Evolutionary conservation across 139 green algal genomes (phyloP).

Genomic region (Chlamydomonas eustigma): DNA sequence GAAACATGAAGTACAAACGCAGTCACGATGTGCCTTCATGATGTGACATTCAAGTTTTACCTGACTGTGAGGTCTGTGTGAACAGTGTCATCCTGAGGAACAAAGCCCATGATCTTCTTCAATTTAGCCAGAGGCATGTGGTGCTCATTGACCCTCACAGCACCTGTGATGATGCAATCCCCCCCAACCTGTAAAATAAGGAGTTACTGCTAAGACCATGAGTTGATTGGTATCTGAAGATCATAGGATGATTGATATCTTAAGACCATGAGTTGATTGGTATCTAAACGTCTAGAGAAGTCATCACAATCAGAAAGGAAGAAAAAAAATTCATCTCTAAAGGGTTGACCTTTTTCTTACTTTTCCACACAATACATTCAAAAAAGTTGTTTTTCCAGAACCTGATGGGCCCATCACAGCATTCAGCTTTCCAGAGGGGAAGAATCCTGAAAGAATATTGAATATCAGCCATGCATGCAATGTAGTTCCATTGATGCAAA

Average conservation of each 20-base stretch:
- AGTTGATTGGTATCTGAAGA: too few relatives aligned
- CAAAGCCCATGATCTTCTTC: conserved; percentile 58
- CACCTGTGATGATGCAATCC: conserved; percentile 10
- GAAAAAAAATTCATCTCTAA: neutral
- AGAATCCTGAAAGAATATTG: conserved; percentile 22
- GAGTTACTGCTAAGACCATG: too few relatives aligned
- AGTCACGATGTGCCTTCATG: neutral
- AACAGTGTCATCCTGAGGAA: conserved; percentile 81
- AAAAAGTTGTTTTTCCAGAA: conserved; percentile 48
- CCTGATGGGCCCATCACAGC: conserved; percentile 39
- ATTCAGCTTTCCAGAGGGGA: conserved; percentile 25
- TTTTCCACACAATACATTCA: conserved; percentile 42
- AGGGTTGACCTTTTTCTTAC: neutral
- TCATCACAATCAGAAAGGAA: neutral
- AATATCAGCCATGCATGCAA: too few relatives aligned
- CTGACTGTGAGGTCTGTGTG: conserved; percentile 57
- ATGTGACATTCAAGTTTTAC: conserved; percentile 13
- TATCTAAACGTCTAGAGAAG: neutral
- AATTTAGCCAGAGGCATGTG: conserved; percentile 20
- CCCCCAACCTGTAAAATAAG: neutral
- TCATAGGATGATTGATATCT: too few relatives aligned
- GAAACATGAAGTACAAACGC: too few relatives aligned
- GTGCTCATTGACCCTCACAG: conserved; percentile 23
- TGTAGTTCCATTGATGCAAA: too few relatives aligned
- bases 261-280: too few relatives aligned